Conservation (phyloP, 1,139 yeast species). For the Kluyveromyces sp. region DNA sequence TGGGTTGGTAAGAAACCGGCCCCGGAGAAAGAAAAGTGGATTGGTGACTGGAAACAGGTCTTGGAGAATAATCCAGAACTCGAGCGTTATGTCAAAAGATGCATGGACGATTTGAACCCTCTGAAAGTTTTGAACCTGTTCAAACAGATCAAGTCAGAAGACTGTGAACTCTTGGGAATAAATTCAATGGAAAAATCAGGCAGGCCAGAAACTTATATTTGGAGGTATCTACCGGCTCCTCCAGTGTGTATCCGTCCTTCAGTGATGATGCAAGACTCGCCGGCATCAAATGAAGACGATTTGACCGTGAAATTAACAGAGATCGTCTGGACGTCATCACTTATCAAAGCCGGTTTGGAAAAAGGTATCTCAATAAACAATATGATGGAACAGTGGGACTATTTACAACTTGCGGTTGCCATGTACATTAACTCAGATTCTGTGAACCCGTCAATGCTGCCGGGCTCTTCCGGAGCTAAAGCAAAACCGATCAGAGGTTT, state of each 20-base stretch:
- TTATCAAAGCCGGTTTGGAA: conserved; percentile 89
- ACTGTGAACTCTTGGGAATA: conserved; percentile 88
- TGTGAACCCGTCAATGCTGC: conserved; percentile 71
- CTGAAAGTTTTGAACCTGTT: conserved; percentile 80
- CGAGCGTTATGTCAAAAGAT: conserved; percentile 78
- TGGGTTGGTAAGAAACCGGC: conserved; percentile 90
- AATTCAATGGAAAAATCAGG: conserved; percentile 76
- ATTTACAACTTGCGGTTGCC: conserved; percentile 88
- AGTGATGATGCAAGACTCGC: conserved; percentile 85
- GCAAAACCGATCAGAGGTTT: conserved; percentile 90
- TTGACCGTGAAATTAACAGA: conserved; percentile 93
- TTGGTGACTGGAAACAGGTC: conserved; percentile 71
- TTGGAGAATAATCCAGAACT: conserved; percentile 73
- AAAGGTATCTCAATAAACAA: conserved; percentile 89
- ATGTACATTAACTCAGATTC: conserved; percentile 97
- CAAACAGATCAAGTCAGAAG: conserved; percentile 76
- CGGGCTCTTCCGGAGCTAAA: conserved; percentile 51
- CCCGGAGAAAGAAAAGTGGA: conserved; percentile 82
- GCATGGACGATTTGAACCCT: conserved; percentile 92
- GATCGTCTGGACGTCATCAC: conserved; percentile 90
- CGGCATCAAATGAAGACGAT: conserved; percentile 91
- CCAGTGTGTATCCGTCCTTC: conserved; percentile 99
- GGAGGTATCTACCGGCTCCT: conserved; percentile 98
- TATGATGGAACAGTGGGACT: conserved; percentile 99
- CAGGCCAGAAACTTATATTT: conserved; percentile 91